Base-by-base conservation (phyloP, 768 basidiomycete genomes). In the Daedaleopsis sinensis region DNA sequence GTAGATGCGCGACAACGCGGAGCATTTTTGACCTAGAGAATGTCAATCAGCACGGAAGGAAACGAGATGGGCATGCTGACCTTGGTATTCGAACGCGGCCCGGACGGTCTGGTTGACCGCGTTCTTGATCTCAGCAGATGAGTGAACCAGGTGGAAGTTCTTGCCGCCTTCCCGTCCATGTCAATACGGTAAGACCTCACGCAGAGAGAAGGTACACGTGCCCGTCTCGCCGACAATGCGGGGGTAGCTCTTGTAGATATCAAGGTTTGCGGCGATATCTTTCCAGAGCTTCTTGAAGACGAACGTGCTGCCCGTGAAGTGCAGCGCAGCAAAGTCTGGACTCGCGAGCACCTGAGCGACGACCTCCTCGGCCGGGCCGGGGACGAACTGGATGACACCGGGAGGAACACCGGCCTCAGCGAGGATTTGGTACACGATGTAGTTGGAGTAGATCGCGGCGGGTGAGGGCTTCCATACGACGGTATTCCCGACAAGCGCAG, bases 401-500 rank as follows among this genome's bases (percentile, higher is more conserved):
- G 93, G 84, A 18, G 97, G 97, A 3, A 99, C 80, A 61, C 97
- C 97, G 1, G 97, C 96, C 75, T 99, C 97, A 55, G 86, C 80
- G 64, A 99, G 84, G 70, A 98, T 89, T 78, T 96, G 87, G 78
- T 96, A 84, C 46, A 94, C 77, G 67, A 99, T 74, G 79, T 95
- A 98, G 80, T 96, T 97, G 58, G 96, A 90, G 80, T 96, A 97
- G 13, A 91, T 93, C 27, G 97, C 95, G 21, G 88, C 89, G 10
- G 97, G 97, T 0, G 96, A 95, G 7, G 97, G 97, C 72, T 99
- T 99, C 97, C 97, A 99, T 61, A 98, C 79, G 55, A 90, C 85
- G 55, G 94, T 93, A 73, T 99, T 99, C 49, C 97, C 97, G 36
- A 97, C 91, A 63, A 99, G 80, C 1, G 94, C 96, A 38, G 97